These are phyloP conservation scores for Trichosporon sp. DNA, from an alignment of 1,284 basidiomycete genomes.

Conservation along the genomic window DNA sequence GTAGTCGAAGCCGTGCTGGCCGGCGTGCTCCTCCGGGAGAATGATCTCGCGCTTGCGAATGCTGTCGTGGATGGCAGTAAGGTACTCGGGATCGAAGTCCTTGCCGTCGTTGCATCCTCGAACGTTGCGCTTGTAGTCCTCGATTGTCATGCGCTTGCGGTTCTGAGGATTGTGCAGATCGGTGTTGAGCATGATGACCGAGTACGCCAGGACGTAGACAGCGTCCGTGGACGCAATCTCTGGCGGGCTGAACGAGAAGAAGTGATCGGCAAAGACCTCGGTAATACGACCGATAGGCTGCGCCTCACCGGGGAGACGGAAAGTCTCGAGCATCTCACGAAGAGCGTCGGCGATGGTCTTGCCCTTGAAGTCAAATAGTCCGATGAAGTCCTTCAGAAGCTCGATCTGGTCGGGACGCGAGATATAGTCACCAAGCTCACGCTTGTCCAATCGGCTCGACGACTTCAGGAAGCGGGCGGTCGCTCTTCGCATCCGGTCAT, in stretches of 20 bases:
- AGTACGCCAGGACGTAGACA: constrained; percentile 91
- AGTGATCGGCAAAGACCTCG: constrained; percentile 88
- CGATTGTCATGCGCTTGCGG: constrained; percentile 92
- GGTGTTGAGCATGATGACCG: constrained; percentile 98
- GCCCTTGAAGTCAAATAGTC: constrained; percentile 84
- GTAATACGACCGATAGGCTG: constrained; percentile 95
- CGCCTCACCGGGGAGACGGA: constrained; percentile 91
- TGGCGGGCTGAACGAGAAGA: constrained; percentile 79
- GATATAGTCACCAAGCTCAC: constrained; percentile 89
- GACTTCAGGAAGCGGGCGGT: constrained; percentile 81
- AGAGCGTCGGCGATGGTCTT: constrained; percentile 94
- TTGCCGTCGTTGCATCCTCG: constrained; percentile 86
- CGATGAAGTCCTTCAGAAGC: constrained; percentile 83
- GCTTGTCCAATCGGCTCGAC: constrained; percentile 87
- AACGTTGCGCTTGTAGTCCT: constrained; percentile 90
- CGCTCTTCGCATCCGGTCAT: constrained; percentile 52
- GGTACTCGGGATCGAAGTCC: constrained; percentile 82
- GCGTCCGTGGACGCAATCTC: constrained; percentile 92
- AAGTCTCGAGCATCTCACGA: constrained; percentile 89
- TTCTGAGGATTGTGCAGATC: constrained; percentile 97
- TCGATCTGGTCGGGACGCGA: constrained; percentile 86
- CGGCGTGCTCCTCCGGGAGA: constrained; percentile 97
- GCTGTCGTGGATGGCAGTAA: constrained; percentile 87
- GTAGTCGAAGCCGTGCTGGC: constrained; percentile 96
- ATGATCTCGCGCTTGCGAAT: constrained; percentile 94